Evolutionary conservation across 306 rosid genomes (phyloP).

Genomic region (Sicyos edulis): DNA sequence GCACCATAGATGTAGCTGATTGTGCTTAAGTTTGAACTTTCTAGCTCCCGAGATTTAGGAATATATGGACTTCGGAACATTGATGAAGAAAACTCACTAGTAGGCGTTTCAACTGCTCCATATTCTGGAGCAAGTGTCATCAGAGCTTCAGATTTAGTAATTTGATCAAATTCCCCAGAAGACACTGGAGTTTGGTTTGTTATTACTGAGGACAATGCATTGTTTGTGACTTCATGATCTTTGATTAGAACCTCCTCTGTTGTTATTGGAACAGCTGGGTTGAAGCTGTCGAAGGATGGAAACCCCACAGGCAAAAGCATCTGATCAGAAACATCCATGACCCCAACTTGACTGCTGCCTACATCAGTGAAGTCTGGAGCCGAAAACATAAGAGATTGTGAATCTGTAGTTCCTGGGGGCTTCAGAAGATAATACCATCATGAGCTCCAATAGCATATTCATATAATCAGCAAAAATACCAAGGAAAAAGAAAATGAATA

Average conservation of each 20-base stretch:
- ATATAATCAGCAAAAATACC: conserved; percentile 6
- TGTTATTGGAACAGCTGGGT: conserved; percentile 50
- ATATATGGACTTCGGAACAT: conserved; percentile 77
- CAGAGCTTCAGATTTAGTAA: conserved; percentile 88
- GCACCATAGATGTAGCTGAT: conserved; percentile 75
- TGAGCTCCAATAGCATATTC: conserved; percentile 22
- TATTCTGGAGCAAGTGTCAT: conserved; percentile 93
- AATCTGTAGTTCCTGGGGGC: conserved; percentile 99
- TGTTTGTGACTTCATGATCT: conserved; percentile 49
- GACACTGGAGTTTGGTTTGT: conserved; percentile 44
- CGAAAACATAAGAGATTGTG: conserved; percentile 72
- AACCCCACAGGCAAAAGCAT: conserved; percentile 61
- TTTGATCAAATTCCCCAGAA: conserved; percentile 74
- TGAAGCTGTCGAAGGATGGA: conserved; percentile 71
- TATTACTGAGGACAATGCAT: conserved; percentile 39
- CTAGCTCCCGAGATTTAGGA: conserved; percentile 62
- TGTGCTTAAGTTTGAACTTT: conserved; percentile 63
- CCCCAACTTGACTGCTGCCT: conserved; percentile 69
- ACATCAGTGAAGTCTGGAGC: conserved; percentile 74
- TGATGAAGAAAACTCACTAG: conserved; percentile 65
- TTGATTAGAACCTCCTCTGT: conserved; percentile 57
- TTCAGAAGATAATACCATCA: conserved; percentile 39
- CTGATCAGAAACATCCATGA: conserved; percentile 71
- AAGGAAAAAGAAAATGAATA: not conserved
- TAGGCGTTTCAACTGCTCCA: conserved; percentile 90